These are phyloP conservation scores for Trichosporon faecale DNA, from an alignment of 1,284 basidiomycete genomes.

Conservation along the genomic window DNA sequence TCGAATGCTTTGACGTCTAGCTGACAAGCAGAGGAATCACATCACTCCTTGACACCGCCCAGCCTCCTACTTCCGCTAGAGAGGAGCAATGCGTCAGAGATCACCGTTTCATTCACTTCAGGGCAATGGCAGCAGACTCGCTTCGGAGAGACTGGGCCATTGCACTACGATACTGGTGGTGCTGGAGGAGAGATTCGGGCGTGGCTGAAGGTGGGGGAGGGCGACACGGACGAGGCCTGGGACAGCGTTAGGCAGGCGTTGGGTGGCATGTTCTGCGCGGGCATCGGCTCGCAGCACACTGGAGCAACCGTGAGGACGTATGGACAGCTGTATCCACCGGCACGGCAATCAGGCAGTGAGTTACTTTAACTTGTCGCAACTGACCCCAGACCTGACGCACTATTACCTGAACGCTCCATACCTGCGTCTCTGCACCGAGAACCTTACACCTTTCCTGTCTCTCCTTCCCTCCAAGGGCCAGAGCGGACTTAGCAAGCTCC, in stretches of 20 bases:
- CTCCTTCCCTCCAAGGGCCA: slow-evolving; percentile 86
- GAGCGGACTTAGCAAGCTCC: slow-evolving; percentile 80
- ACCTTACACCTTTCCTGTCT: slow-evolving; percentile 91
- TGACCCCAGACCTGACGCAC: slow-evolving; percentile 33
- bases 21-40: slow-evolving; percentile 59
- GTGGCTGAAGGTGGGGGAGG: slow-evolving; percentile 61
- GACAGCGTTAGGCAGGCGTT: slow-evolving; percentile 78
- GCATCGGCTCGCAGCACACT: slow-evolving; percentile 65
- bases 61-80: slow-evolving; percentile 79
- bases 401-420: slow-evolving; percentile 63
- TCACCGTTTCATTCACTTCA: slow-evolving; percentile 81
- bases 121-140: slow-evolving; percentile 84
- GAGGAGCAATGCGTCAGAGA: slow-evolving; percentile 75
- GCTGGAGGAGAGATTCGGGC: slow-evolving; percentile 86
- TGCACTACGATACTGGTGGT: slow-evolving; percentile 63
- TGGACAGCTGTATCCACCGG: slow-evolving; percentile 60
- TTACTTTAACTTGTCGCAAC: background rate
- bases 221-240: slow-evolving; percentile 68
- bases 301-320: slow-evolving; percentile 53
- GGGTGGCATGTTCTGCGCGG: slow-evolving; percentile 91
- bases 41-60: slow-evolving; percentile 80
- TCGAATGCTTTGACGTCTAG: slow-evolving; percentile 8
- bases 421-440: slow-evolving; percentile 89
- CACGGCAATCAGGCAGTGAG: slow-evolving; percentile 16
- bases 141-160: slow-evolving; percentile 68